Conservation (phyloP, 2,329 filamentous ascomycete species). For the Colletotrichum eleusines region DNA sequence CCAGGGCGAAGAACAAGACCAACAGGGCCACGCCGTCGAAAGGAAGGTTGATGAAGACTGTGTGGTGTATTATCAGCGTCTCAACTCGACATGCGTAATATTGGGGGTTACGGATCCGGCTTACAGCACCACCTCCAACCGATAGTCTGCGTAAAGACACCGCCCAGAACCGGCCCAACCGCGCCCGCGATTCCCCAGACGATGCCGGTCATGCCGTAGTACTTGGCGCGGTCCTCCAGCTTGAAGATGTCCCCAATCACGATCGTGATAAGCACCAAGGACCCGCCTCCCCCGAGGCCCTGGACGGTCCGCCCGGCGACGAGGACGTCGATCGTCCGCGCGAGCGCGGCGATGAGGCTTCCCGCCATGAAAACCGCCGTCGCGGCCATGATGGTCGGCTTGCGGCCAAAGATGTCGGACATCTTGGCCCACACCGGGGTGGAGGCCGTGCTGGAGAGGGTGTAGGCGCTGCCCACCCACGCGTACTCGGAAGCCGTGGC, state of each 20-base stretch:
- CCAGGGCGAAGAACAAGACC: constrained; percentile 50
- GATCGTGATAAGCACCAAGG: constrained; percentile 53
- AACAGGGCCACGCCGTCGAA: constrained; percentile 57
- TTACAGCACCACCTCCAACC: constrained; percentile 67
- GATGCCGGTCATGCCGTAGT: constrained; percentile 68
- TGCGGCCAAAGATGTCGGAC: constrained; percentile 57
- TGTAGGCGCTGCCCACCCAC: constrained; percentile 47
- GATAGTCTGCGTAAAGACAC: constrained; percentile 67
- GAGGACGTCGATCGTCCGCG: constrained; percentile 41
- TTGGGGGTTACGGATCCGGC: constrained; percentile 46
- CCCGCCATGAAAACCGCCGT: constrained; percentile 50
- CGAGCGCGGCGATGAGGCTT: constrained; percentile 19
- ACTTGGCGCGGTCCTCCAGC: constrained; percentile 50
- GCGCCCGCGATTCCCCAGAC: constrained; percentile 68
- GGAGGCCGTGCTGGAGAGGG: constrained; percentile 64
- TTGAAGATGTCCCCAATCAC: constrained; percentile 54
- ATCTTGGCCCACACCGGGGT: constrained; percentile 75
- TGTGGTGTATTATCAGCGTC: constrained; percentile 8
- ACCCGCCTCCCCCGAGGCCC: constrained; percentile 53
- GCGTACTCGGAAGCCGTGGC: constrained; percentile 45
- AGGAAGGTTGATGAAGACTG: constrained; percentile 59
- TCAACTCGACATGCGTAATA: not conserved
- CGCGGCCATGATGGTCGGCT: constrained; percentile 53
- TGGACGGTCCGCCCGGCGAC: constrained; percentile 51
- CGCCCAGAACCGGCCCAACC: constrained; percentile 68